Evolutionary conservation across 768 basidiomycete species (phyloP).

Genomic region (Mycena polygramma): DNA sequence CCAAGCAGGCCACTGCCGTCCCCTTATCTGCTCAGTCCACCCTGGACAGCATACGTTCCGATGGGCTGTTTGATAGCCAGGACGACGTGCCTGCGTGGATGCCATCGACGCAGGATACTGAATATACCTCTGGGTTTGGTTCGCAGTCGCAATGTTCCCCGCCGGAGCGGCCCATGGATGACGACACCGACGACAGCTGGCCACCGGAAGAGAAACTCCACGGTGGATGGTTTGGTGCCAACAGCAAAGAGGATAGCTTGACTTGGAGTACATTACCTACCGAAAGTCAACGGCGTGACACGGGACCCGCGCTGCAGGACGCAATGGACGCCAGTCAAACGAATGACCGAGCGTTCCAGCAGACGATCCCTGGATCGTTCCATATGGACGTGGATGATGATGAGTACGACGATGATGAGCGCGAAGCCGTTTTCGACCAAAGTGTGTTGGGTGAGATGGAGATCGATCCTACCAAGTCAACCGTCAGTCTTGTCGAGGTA

Average conservation of each 20-base stretch:
- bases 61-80: constrained; percentile 63
- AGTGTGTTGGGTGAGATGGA: constrained; percentile 58
- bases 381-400: constrained; percentile 53
- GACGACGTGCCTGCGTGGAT: constrained; percentile 66
- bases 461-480: constrained; percentile 53
- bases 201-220: constrained; percentile 76
- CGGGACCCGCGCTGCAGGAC: constrained; percentile 41
- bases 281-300: constrained; percentile 64
- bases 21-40: constrained; percentile 67
- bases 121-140: constrained; percentile 54
- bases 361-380: constrained; percentile 47
- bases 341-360: constrained; percentile 38
- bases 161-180: constrained; percentile 42
- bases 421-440: constrained; percentile 43
- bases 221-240: constrained; percentile 71
- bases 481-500: constrained; percentile 59
- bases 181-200: constrained; percentile 82
- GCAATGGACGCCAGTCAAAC: constrained; percentile 9
- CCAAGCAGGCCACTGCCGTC: constrained; percentile 39
- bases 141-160: constrained; percentile 51
- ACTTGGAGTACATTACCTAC: constrained; percentile 83
- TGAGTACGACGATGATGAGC: constrained; percentile 52
- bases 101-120: constrained; percentile 72
- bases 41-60: constrained; percentile 65
- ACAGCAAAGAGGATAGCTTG: constrained; percentile 73